Base-by-base conservation (phyloP, 768 basidiomycete genomes). In the Termitomyces bulborhizus region DNA sequence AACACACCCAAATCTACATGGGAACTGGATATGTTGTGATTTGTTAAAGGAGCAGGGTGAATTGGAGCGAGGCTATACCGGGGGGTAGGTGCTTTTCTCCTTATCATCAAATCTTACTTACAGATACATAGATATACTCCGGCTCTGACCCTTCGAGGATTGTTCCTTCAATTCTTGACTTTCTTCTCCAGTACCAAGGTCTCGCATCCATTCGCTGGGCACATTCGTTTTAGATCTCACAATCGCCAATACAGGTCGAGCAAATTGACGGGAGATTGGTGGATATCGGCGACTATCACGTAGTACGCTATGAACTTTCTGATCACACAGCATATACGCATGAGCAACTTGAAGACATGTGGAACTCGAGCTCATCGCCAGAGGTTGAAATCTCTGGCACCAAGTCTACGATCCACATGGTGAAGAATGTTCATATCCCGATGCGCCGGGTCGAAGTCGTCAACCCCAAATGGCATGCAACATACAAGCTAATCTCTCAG, bases 131-230 rank as follows among this genome's bases (percentile, higher is more conserved):
- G 75, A 24, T 76, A 77, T 49, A 69, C 73, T 2, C 76, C 76
- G 15, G 76, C 76, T 1, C 60, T 77, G 59, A 77, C 75, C 1
- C 68, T 78, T 26, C 71, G 74, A 6, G 76, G 76, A 4, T 64
- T 78, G 5, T 77, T 78, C 60, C 67, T 77, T 9, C 59, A 60
- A 44, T 60, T 60, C 9, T 29, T 60, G 13, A 60, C 59, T 24
- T 60, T 60, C 42, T 60, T 60, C 51, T 60, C 59, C 1, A 60
- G 54, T 32, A 60, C 59, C 1, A 60, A 60, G 56, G 59, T 60
- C 18, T 27, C 29, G 40, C 31, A 12, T 40, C 4, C 40, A 41
- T 26, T 13, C 26, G 12, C 8, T 47, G 3, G n/a, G 46, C 21
- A n/a, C 21, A 37, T 18, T 15, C 21, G 16, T 29, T 27, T 29